These are phyloP conservation scores for Geotrichum histeridarum DNA, from an alignment of 1,139 yeast genomes.

Conservation along the genomic window DNA sequence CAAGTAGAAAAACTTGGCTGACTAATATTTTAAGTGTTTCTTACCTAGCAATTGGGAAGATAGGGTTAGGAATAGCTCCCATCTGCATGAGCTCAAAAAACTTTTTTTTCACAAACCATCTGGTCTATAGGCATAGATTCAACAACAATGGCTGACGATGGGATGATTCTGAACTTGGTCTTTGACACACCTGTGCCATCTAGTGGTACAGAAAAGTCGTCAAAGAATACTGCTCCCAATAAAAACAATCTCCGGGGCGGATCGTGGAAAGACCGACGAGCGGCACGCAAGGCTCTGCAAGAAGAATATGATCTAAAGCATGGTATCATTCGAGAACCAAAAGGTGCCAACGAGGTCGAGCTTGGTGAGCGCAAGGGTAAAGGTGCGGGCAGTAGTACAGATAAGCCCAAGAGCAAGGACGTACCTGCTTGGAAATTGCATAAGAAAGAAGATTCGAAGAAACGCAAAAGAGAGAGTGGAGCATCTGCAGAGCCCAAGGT, in stretches of 20 bases:
- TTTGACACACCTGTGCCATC: conserved; percentile 17
- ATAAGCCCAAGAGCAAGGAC: neutral
- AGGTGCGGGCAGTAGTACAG: conserved; percentile 13
- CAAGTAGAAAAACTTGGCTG: no score
- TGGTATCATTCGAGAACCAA: conserved; percentile 15
- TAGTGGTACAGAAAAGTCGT: neutral
- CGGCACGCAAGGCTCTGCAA: conserved; percentile 18
- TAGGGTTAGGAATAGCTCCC: neutral
- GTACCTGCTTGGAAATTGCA: conserved; percentile 16
- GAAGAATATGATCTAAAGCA: conserved; percentile 14
- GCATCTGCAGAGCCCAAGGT: conserved; percentile 12
- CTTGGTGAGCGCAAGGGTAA: conserved; percentile 10
- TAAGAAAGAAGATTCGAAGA: conserved; percentile 13
- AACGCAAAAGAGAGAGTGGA: conserved; percentile 3
- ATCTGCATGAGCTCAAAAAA: neutral
- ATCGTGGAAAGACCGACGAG: conserved; percentile 19
- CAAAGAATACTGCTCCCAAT: conserved; percentile 7
- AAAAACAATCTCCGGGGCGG: conserved; percentile 19
- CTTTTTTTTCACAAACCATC: neutral
- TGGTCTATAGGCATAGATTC: neutral
- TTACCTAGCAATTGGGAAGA: neutral
- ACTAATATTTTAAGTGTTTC: neutral
- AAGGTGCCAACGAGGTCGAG: conserved; percentile 8
- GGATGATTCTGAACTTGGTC: conserved; percentile 19
- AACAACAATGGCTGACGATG: conserved; percentile 17